Base-by-base conservation (phyloP, 768 basidiomycete genomes). In the Tephrocybe sp. region DNA sequence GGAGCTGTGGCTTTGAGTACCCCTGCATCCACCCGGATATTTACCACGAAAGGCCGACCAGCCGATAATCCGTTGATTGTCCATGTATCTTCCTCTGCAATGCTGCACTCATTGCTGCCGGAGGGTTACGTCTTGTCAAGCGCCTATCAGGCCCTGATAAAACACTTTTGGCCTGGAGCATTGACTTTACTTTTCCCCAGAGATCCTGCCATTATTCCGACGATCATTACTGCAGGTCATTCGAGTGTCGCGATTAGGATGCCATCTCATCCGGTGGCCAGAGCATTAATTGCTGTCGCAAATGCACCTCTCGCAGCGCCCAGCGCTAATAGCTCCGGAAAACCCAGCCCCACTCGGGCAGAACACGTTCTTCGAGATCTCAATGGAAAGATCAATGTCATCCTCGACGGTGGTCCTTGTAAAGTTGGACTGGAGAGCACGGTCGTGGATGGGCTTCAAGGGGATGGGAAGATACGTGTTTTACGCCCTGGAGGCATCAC, bases 1-100 rank as follows among this genome's bases (percentile, higher is more conserved):
- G 97, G 90, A 24, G 97, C 93, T 0, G 69, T 85, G 18, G 93
- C 96, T 0, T 70, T 92, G 37, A 71, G 83, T 58, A 55, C 78
- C 7, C 55, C 68, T 13, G 92, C 95, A 2, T 79, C 83, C 5
- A 62, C 76, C 2, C 78, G 77, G 58, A 94, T 99, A 59, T 99
- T 93, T 68, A 66, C 78, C 15, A 87, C 87, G 43, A 99, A 99
- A 62, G 91, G 93, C 31, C 80, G 97, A 45, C 97, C 97, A 6
- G 72, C 88, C 4, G 97, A 99, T 68, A 99, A 99, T 67, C 97
- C 97, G 1, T 78, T 99, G 46, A 99, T 99, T 75, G 89, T 98
- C 21, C 97, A 99, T 68, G 83, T 99, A 52, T 92, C 92, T 7
- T 94, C 92, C 0, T 68, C 77, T 18, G 59, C 74, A 31, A 98